Conservation (phyloP, 2,329 filamentous ascomycete species). For the Penicillium sumatraense region DNA sequence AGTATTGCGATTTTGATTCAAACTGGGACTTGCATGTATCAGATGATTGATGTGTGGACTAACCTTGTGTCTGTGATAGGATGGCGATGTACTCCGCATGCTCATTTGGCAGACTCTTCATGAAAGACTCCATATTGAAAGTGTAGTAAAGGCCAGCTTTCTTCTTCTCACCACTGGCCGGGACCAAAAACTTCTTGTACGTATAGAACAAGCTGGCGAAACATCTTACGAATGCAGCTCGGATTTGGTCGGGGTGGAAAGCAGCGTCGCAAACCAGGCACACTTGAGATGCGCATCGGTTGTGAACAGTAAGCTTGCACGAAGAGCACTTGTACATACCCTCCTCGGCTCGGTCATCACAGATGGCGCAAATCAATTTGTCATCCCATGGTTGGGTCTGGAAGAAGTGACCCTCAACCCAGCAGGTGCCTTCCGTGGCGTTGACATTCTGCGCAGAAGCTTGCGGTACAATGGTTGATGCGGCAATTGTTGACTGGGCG, state of each 20-base stretch:
- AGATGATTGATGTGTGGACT: constrained; percentile 10
- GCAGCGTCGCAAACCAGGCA: constrained; percentile 69
- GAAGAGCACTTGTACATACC: constrained; percentile 55
- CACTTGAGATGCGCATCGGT: constrained; percentile 63
- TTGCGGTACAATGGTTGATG: constrained; percentile 56
- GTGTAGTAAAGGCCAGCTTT: constrained; percentile 66
- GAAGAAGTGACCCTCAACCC: constrained; percentile 55
- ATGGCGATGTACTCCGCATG: constrained; percentile 67
- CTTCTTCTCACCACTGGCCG: constrained; percentile 64
- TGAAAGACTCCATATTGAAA: constrained; percentile 70
- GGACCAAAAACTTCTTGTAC: constrained; percentile 66
- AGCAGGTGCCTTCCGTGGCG: constrained; percentile 48
- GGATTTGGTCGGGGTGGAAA: constrained; percentile 69
- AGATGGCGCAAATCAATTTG: constrained; percentile 51
- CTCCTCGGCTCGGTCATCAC: constrained; percentile 63
- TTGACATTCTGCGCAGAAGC: constrained; percentile 42
- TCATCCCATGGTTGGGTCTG: constrained; percentile 51
- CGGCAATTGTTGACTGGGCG: constrained; percentile 55
- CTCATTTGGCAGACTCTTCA: constrained; percentile 67
- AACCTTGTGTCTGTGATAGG: constrained; percentile 67
- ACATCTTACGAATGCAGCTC: constrained; percentile 70
- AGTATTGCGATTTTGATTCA: no score
- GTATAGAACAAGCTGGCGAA: constrained; percentile 72
- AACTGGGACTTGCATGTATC: background rate
- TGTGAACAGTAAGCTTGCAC: constrained; percentile 59